A percentile compares a stretch with the other conserved stretches of the same genome.
Evolutionary conservation across 2,329 filamentous ascomycete genomes (phyloP).

Genomic region (Alternaria viburni): DNA sequence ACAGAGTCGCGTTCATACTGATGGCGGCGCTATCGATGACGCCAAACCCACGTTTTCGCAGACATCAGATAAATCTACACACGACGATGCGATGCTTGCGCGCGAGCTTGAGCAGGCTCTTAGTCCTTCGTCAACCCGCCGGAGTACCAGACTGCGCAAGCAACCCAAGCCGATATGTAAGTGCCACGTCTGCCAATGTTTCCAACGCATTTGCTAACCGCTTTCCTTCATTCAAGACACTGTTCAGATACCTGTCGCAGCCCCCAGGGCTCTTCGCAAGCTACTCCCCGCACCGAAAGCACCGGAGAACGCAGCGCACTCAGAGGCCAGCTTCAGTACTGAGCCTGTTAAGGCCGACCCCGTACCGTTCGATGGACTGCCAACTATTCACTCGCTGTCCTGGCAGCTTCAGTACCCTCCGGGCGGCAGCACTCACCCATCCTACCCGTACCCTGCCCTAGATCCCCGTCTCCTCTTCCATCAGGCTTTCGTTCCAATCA

Average conservation of each 20-base stretch:
- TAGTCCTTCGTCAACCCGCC: no score
- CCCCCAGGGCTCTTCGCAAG: not conserved
- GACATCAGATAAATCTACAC: no score
- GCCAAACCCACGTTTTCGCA: no score
- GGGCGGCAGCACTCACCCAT: conserved; percentile 24
- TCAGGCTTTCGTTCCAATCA: conserved; percentile 12
- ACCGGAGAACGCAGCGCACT: not conserved
- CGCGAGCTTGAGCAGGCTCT: no score
- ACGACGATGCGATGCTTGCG: no score
- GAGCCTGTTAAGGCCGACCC: conserved; percentile 6
- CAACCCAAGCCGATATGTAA: not conserved
- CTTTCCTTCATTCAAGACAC: not conserved
- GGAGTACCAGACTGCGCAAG: conserved; percentile 1
- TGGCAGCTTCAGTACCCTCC: conserved; percentile 28
- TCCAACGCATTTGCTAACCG: not conserved
- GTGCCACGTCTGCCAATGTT: fast-evolving
- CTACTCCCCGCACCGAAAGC: no score
- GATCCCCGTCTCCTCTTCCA: conserved; percentile 24
- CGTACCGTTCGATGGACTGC: conserved; percentile 3
- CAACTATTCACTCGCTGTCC: not conserved
- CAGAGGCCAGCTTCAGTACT: not conserved
- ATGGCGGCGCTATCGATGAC: no score
- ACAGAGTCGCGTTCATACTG: no score
- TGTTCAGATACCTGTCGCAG: not conserved
- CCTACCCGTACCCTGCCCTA: conserved; percentile 20